phyloP scores from a whole-genome alignment of 192 early-diverging fungal species.

The Mortierella claussenii region DNA sequence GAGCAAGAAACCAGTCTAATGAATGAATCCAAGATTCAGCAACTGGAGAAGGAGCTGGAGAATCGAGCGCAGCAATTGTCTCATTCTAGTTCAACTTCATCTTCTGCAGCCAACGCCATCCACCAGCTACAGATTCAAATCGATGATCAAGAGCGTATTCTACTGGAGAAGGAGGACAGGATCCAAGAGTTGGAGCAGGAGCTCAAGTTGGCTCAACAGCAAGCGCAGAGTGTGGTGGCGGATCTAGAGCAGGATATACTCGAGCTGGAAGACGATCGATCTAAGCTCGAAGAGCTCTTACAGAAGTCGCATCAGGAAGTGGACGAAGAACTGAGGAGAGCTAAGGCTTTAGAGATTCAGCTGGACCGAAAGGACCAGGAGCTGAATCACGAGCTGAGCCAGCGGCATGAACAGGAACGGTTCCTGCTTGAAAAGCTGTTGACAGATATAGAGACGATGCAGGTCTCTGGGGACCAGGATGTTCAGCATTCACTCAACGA shows the following conservation, averaged over 20 bases:
- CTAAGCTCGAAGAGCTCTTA: slow-evolving; percentile 9
- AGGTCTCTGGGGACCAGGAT: background rate
- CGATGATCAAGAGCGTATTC: slow-evolving; percentile 26
- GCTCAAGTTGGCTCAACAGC: slow-evolving; percentile 25
- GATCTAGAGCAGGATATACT: slow-evolving; percentile 33
- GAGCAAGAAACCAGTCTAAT: slow-evolving; percentile 22
- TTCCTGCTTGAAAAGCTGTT: slow-evolving; percentile 18
- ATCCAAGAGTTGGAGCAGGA: slow-evolving; percentile 40
- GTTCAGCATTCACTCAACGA: background rate
- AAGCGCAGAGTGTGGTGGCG: slow-evolving; percentile 27
- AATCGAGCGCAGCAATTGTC: slow-evolving; percentile 13
- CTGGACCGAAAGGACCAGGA: slow-evolving; percentile 18
- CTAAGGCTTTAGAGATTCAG: slow-evolving; percentile 9
- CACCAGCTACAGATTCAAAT: slow-evolving; percentile 16
- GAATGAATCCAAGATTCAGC: slow-evolving; percentile 20
- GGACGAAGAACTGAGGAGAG: slow-evolving; percentile 16
- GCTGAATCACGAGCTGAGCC: slow-evolving; percentile 12
- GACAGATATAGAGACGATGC: slow-evolving; percentile 14
- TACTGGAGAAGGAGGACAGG: slow-evolving; percentile 40
- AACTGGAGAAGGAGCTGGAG: slow-evolving; percentile 26
- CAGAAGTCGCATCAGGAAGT: slow-evolving; percentile 10
- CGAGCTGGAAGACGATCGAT: slow-evolving; percentile 14
- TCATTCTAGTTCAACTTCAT: slow-evolving; percentile 7
- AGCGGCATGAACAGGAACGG: slow-evolving; percentile 8
- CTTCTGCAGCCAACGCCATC: slow-evolving; percentile 14